Base-by-base conservation (phyloP, 2,329 filamentous ascomycete genomes). In the Huntiella moniliformis region DNA sequence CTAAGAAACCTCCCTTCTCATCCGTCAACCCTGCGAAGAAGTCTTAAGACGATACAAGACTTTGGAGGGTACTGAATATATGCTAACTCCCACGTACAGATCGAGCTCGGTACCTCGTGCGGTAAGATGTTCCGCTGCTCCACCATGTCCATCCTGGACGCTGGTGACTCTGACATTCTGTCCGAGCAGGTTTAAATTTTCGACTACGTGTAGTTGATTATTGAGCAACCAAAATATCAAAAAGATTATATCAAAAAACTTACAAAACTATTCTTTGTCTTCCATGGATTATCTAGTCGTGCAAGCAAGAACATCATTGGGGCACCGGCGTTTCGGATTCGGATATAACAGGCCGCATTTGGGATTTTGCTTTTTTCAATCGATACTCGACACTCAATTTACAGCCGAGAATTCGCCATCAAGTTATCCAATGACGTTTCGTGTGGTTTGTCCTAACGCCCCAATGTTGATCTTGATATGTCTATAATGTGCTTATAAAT, bases 81-180 rank as follows among this genome's bases (percentile, higher is more conserved):
- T 61, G 74, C 75, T 79, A 70, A 80, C 73, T 61, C 58, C 52
- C 52, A n/a, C 52, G 49, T 50, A 11, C 61, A 96, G 87, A 95
- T 96, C 63, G 91, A 96, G 73, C 77, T 98, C 56, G 91, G 91
- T 62, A 96, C 87, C 63, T 87, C 86, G 58, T 95, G 87, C 72
- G 91, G 91, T 74, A 96, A 96, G 75, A 82, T 98, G 63, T 98
- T 93, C 82, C 78, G 86, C 58, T 93, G 84, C 79, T 88, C 84
- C 56, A 94, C 87, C 68, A 92, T 98, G 82, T 80, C 87, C 58
- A 82, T 96, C 63, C 72, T 96, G 56, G 91, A 98, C 68, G 86
- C 87, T 64, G 91, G 88, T 78, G 82, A 96, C 78, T 94, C 85
- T 57, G 91, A 98, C 68, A 98, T 98, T 67, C 77, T 98, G 59